These are phyloP conservation scores for Capronia epimyces DNA, from an alignment of 2,329 filamentous ascomycete genomes.

Conservation along the genomic window DNA sequence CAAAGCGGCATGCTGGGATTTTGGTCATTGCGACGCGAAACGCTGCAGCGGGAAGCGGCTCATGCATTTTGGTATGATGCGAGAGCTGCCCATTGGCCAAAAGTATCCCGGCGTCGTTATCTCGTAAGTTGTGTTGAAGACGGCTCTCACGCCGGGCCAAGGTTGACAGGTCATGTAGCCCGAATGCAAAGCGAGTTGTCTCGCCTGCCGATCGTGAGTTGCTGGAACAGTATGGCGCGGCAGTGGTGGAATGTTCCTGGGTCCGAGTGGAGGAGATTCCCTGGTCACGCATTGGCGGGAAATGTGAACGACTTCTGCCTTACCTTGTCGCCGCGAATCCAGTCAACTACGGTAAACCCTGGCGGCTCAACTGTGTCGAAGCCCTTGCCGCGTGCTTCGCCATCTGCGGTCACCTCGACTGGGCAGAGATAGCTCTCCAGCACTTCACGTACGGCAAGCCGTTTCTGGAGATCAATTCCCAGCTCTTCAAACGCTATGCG, in stretches of 20 bases:
- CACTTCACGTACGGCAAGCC: constrained; percentile 84
- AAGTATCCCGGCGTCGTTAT: constrained; percentile 89
- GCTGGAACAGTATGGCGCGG: constrained; percentile 82
- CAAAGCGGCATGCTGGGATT: constrained; percentile 96
- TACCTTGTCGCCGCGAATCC: constrained; percentile 95
- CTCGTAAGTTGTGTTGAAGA: constrained; percentile 48
- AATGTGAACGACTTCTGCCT: constrained; percentile 82
- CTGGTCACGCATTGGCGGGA: constrained; percentile 85
- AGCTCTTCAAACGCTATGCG: constrained; percentile 76
- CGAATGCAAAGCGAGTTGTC: constrained; percentile 81
- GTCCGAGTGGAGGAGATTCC: constrained; percentile 86
- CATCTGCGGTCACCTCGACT: constrained; percentile 86
- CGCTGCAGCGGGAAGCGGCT: constrained; percentile 92
- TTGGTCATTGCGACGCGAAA: constrained; percentile 96
- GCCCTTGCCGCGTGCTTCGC: constrained; percentile 86
- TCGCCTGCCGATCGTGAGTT: constrained; percentile 77
- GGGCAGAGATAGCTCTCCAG: constrained; percentile 76
- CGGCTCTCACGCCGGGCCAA: background rate
- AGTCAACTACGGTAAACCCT: constrained; percentile 95
- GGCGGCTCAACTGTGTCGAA: constrained; percentile 92
- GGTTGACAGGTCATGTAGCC: constrained; percentile 38
- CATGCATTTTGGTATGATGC: constrained; percentile 88
- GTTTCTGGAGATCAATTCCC: constrained; percentile 85
- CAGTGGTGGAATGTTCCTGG: constrained; percentile 97
- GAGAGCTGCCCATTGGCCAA: constrained; percentile 84